A percentile compares a stretch with the other conserved stretches of the same genome.
Conservation (phyloP, 495 filamentous ascomycete genomes). For the Tuber microsphaerosporum region DNA sequence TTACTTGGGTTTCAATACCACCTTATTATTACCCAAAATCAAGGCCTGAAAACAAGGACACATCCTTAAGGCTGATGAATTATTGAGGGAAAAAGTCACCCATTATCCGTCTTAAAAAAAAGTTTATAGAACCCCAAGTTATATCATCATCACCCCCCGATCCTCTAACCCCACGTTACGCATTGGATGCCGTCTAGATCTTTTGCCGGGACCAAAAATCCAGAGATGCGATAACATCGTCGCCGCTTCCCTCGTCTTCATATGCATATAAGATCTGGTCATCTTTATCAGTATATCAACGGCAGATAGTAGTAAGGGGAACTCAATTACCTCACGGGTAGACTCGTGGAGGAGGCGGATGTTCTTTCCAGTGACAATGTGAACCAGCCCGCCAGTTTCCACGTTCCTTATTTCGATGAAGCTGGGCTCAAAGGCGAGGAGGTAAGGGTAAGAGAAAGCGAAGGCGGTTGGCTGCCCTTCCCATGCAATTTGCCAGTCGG, state of each 20-base stretch:
- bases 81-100: neutral
- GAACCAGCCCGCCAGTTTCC: conserved; percentile 79
- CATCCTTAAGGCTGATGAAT: neutral
- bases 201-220: conserved; percentile 75
- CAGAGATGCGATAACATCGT: conserved; percentile 88
- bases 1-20: conserved; percentile 30
- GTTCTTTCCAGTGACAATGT: conserved; percentile 91
- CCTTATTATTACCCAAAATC: conserved; percentile 10
- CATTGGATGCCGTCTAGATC: neutral
- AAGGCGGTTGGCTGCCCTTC: conserved; percentile 88
- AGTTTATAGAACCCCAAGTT: neutral
- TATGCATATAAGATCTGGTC: conserved; percentile 86
- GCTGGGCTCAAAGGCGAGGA: conserved; percentile 95
- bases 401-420: conserved; percentile 95
- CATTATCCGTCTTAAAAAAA: conserved; percentile 8
- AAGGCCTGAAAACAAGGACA: conserved; percentile 12
- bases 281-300: conserved; percentile 31
- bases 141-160: neutral
- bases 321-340: conserved; percentile 75
- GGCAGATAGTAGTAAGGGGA: conserved; percentile 5
- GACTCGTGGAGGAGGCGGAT: conserved; percentile 95
- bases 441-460: conserved; percentile 88
- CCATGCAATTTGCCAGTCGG: conserved; percentile 97
- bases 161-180: conserved; percentile 7
- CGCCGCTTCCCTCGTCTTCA: conserved; percentile 80